Evolutionary conservation across 352 stramenopile genomes (phyloP).

Genomic region (Phytophthora podocarpi): DNA sequence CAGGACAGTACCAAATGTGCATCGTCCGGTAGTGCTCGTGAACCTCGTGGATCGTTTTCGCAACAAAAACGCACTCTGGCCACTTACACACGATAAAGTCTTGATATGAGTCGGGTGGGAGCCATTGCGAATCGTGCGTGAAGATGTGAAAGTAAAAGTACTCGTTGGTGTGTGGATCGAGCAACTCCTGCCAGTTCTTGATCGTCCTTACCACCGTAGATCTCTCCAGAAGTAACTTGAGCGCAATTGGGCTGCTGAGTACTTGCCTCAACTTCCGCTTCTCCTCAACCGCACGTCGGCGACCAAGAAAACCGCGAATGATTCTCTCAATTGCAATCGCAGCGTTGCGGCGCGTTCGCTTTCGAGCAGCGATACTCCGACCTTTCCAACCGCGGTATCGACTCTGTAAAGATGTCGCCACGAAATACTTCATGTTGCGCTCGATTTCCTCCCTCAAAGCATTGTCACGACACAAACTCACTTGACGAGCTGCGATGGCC

Average conservation of each 20-base stretch:
- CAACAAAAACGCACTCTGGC: constrained; percentile 58
- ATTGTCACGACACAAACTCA: constrained; percentile 59
- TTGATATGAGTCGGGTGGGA: constrained; percentile 61
- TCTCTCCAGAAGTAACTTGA: constrained; percentile 71
- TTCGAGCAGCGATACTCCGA: constrained; percentile 38
- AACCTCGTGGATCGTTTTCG: constrained; percentile 66
- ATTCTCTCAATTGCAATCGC: constrained; percentile 64
- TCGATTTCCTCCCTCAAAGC: constrained; percentile 73
- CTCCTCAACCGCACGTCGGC: constrained; percentile 47
- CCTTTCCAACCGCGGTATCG: constrained; percentile 68
- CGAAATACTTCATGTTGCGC: constrained; percentile 75
- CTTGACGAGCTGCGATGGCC: constrained; percentile 48
- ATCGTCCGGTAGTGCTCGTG: constrained; percentile 71
- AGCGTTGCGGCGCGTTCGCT: constrained; percentile 45
- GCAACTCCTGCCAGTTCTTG: constrained; percentile 75
- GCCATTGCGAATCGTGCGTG: constrained; percentile 82
- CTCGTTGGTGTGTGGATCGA: constrained; percentile 84
- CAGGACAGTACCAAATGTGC: constrained; percentile 82
- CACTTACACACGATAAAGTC: constrained; percentile 74
- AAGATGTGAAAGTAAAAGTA: constrained; percentile 88
- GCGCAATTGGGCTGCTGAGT: constrained; percentile 63
- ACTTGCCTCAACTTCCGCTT: constrained; percentile 60
- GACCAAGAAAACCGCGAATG: constrained; percentile 59
- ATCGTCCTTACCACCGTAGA: constrained; percentile 68
- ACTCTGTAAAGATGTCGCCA: constrained; percentile 72